phyloP scores from a whole-genome alignment of 768 basidiomycete genomes.

The Calocera viscosa region DNA sequence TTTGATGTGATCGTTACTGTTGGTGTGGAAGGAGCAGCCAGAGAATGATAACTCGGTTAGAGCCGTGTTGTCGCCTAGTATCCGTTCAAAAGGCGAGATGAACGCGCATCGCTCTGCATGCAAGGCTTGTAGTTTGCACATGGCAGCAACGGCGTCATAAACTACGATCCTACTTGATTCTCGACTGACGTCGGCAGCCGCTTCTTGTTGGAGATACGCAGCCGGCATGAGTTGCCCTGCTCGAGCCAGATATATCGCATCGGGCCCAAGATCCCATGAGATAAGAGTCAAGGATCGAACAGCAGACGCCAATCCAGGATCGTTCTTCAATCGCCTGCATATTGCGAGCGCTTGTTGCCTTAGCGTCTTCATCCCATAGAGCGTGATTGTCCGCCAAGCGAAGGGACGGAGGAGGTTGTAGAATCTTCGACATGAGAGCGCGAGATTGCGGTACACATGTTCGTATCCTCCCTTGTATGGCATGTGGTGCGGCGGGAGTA shows the following conservation, averaged over 20 bases:
- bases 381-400: constrained; percentile 3
- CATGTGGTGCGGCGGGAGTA: neutral
- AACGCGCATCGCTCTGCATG: constrained; percentile 4
- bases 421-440: neutral
- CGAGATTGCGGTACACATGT: neutral
- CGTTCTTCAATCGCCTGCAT: neutral
- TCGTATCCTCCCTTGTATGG: neutral
- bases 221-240: constrained; percentile 1
- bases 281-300: neutral
- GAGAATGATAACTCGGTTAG: neutral
- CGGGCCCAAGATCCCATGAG: neutral
- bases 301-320: neutral
- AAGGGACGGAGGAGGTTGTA: neutral
- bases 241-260: constrained; percentile 1
- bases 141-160: neutral
- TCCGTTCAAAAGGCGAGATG: neutral
- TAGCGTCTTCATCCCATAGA: neutral
- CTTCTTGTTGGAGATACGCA: constrained; percentile 3
- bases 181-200: neutral
- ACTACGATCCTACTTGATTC: neutral
- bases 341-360: neutral
- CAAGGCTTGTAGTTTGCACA: neutral
- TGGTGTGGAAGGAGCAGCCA: constrained; percentile 2
- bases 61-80: neutral
- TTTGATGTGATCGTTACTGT: neutral